Evolutionary conservation across 306 rosid genomes (phyloP), one percentile per base, ranked within the genome.

Genomic region (Prunus mira): DNA sequence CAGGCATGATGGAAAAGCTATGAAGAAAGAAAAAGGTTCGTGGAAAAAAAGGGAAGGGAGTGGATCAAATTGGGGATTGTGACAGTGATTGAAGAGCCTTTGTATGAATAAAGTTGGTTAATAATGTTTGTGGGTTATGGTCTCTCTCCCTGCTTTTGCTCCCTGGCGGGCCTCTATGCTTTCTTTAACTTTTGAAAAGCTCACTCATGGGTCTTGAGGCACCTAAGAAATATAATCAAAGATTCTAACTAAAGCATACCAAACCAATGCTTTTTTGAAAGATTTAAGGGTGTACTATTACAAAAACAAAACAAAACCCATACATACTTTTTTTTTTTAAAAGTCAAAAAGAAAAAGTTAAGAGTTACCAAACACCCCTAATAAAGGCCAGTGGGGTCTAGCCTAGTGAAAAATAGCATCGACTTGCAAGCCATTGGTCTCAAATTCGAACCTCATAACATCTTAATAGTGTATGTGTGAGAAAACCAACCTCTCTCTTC

Each of bases 131-230:
- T 84, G 87, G 88, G 83, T 81, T 87, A 87, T 2, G 63, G 3
- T 63, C 63, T 45, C 62, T 65, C 83, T 80, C 80, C 24, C 43
- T 27, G 52, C 89, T 88, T 88, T 83, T 85, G 82, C 90, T 85
- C 87, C 81, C 79, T 43, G 43, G 84, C 76, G 18, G 65, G 76
- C 62, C 51, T 41, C 66, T 56, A 66, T 73, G 27, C 54, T 83
- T 82, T 72, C 75, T 81, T 88, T 83, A 46, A 74, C 88, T 86
- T 87, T 88, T 69, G 14, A 67, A 83, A 88, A 88, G 83, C 71
- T 81, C 17, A 64, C 65, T 86, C 78, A 86, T 72, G 84, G 85
- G 69, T 81, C 1, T 81, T 84, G 66, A 71, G 87, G 82, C 63
- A 74, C 69, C 61, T 57, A 64, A 80, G 64, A 64, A 74, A 74